Base-by-base conservation (phyloP, 2,329 filamentous ascomycete species). In the Hymenoscyphus albidus region DNA sequence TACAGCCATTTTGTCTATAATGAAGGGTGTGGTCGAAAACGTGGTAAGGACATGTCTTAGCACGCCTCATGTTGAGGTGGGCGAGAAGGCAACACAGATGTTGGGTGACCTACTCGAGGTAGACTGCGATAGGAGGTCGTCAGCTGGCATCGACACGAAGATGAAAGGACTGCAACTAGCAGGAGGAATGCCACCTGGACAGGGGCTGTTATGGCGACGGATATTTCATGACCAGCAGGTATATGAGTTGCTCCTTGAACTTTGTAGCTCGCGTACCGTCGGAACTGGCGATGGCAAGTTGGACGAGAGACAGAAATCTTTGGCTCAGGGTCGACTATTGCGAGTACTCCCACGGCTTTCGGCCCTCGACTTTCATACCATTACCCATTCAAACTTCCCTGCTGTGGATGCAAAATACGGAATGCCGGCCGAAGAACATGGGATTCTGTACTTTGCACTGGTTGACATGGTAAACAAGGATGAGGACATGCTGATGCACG, bases 21-120 rank as follows among this genome's bases (percentile, higher is more conserved):
- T 85, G 74, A 79, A 81, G 48, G 75, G 76, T 2, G 70, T 87
- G 12, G 71, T 88, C 32, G 76, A 79, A 10, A 77, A 77, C 12
- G 78, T 87, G 48, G 58, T 88, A 39, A 74, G 74, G 12, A 76
- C 78, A 63, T 88, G 86, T 85, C 77, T 88, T 1, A 77, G 78
- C 31, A 78, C 80, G 5, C 79, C 82, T 0, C 77, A 84, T 54
- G 82, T 85, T 5, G 82, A 81, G 61, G 83, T 87, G 2, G 85
- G 82, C 12, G 82, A 86, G 71, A 80, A 79, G 39, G 84, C 81
- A 1, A 78, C 78, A 1, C 78, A 76, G 60, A 80, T 83, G 1
- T 72, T 88, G 2, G 80, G 81, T 1, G 81, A 84, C 67, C 72
- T 88, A 42, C 78, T 88, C 3, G 81, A 85, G 59, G 77, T 81